A percentile compares a stretch with the other conserved stretches of the same genome.
Evolutionary conservation across 257 asterid species (phyloP).

Genomic region (Petunia secreta): DNA sequence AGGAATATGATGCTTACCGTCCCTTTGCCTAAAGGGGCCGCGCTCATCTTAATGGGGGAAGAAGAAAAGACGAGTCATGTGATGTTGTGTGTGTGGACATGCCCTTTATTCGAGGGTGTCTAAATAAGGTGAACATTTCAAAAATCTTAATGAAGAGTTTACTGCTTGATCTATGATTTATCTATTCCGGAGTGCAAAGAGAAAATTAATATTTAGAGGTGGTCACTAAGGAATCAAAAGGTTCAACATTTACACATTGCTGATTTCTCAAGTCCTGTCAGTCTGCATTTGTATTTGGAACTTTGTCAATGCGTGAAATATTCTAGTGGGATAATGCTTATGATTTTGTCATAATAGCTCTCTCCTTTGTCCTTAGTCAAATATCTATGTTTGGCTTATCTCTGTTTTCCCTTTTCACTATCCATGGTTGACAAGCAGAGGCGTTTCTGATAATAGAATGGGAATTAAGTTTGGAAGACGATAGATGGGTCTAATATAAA

Average conservation of each 20-base stretch:
- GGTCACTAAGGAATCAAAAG: neutral
- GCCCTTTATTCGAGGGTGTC: neutral
- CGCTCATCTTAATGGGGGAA: constrained; percentile 14
- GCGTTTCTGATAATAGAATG: neutral
- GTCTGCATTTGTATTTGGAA: neutral
- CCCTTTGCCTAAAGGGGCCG: neutral
- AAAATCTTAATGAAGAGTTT: neutral
- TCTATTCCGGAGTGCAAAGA: constrained; percentile 13
- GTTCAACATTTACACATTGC: neutral
- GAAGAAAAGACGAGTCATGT: neutral
- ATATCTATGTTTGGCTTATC: neutral
- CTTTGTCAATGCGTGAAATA: neutral
- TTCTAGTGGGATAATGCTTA: neutral
- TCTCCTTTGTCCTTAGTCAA: neutral
- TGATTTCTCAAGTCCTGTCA: neutral
- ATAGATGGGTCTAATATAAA: neutral
- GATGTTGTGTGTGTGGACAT: constrained; percentile 6
- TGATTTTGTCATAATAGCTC: neutral
- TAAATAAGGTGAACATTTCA: neutral
- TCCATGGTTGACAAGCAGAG: neutral
- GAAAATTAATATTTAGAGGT: neutral
- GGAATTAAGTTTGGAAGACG: neutral
- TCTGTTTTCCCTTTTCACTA: neutral
- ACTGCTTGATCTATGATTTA: neutral
- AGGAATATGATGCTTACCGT: neutral